Evolutionary conservation across 352 stramenopile species (phyloP), one percentile per base, ranked within the genome.

Genomic region (Albugo laibachii): DNA sequence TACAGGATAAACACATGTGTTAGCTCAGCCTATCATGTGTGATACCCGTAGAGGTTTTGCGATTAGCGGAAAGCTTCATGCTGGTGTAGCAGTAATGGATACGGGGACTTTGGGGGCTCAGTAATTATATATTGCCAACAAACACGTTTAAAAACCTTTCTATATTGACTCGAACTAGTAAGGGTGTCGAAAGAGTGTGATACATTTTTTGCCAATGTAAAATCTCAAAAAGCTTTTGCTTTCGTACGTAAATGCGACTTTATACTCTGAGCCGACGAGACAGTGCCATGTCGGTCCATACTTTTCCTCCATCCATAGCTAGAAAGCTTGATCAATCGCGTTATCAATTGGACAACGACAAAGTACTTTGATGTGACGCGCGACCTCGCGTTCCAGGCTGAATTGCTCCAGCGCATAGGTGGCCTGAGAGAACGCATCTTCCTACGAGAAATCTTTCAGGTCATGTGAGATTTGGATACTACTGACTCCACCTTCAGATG

Each of bases 171-270:
- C 3, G 8, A 8, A 8, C 8, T 31, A 31, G 24, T 31, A 80
- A n/a, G 66, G 71, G 24, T 86, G 71, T 1, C 74, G 63, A 48
- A 84, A 83, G 49, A 84, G 68, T 42, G 69, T 80, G 62, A 86
- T 86, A 62, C 74, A 83, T 53, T 86, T 86, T 52, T 86, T 84
- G 56, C 69, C 71, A 13, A 87, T 66, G 45, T 86, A 82, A 54
- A 84, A 87, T 31, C 74, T 65, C 56, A 84, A 67, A 60, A 87
- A 87, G 63, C 82, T 84, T 55, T 84, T 83, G 68, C 67, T 80
- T 60, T 80, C 70, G 55, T 80, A 83, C 41, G 65, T 68, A 52
- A 80, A 80, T 44, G 68, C 63, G 19, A 58, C 74, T 52, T 80
- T 80, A 66, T 80, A 80, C 57, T 80, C 70, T 50, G 70, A 80